Percentiles rank a stretch among this genome's conserved stretches.
Evolutionary conservation across 2,329 filamentous ascomycete genomes (phyloP).

Genomic region (Lachnellula arida): DNA sequence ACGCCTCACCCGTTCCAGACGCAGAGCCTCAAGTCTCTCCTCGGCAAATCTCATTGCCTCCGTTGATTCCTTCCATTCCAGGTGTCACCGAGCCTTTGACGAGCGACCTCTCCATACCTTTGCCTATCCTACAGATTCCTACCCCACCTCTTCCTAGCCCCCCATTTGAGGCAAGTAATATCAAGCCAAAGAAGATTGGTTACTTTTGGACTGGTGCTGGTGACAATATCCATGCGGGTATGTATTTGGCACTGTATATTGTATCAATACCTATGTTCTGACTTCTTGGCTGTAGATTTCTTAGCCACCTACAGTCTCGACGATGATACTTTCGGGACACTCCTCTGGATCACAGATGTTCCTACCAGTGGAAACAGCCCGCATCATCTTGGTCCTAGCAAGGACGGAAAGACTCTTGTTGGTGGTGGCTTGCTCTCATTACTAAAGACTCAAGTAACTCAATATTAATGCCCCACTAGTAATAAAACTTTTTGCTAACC

Average conservation of each 20-base stretch:
- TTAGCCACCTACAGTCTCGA: constrained; percentile 54
- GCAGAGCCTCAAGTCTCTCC: constrained; percentile 29
- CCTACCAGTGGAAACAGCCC: constrained; percentile 55
- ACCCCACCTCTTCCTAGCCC: constrained; percentile 53
- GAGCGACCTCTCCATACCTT: constrained; percentile 42
- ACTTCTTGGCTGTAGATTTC: constrained; percentile 33
- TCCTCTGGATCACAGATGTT: constrained; percentile 54
- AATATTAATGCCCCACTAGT: not conserved
- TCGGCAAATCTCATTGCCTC: constrained; percentile 35
- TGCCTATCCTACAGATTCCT: constrained; percentile 55
- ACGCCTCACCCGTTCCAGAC: constrained; percentile 15
- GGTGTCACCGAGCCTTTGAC: constrained; percentile 54
- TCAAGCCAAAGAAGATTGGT: constrained; percentile 61
- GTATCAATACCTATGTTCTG: not conserved
- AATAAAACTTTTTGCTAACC: not conserved
- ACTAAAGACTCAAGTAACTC: constrained; percentile 45
- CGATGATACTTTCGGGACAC: constrained; percentile 57
- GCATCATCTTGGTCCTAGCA: constrained; percentile 51
- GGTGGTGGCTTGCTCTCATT: constrained; percentile 55
- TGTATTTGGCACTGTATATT: not conserved
- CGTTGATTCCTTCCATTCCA: constrained; percentile 54
- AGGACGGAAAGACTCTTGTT: constrained; percentile 53
- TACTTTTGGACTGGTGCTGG: constrained; percentile 61
- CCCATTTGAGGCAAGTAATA: constrained; percentile 47
- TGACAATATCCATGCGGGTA: constrained; percentile 52